Evolutionary conservation across 768 basidiomycete species (phyloP), one percentile per base, ranked within the genome.

Genomic region (Flagelloscypha sp.): DNA sequence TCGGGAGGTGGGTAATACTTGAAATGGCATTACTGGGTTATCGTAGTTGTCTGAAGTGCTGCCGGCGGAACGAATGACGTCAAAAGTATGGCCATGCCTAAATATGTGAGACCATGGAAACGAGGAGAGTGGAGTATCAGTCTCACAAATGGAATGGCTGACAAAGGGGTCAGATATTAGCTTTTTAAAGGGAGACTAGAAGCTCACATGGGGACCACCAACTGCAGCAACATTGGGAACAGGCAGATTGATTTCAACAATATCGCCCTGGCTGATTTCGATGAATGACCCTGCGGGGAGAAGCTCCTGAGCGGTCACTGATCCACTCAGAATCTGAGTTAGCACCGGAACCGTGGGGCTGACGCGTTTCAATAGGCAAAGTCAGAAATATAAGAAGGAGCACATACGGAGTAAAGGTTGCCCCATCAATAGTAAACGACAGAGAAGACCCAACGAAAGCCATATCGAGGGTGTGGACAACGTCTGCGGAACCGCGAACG

Each of bases 21-120:
- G 18, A 46, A 72, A 70, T 32, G 70, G 52, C 35, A 62, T 50
- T 34, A 68, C 57, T 1, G 78, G 79, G 47, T 83, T 76, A 6
- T 41, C 44, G 21, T 63, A 70, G 48, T 73, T 73, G 44, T 56
- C 58, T 1, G 28, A 38, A 2, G 37, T 35, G 23, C 44, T 61
- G 3, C 63, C 63, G 5, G 69, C 65, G 32, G 62, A 63, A 33
- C 62, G 50, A 15, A 71, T 49, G 15, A 72, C 70, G 27, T 58
- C 56, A 43, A 73, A 73, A 6, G 54, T 41, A 42, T 72, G 68
- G 64, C n/a, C n/a, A n/a, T n/a, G n/a, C n/a, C n/a, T n/a, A n/a
- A n/a, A n/a, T n/a, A n/a, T n/a, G n/a, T n/a, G n/a, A n/a, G n/a
- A n/a, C n/a, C n/a, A n/a, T n/a, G n/a, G n/a, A n/a, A n/a, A n/a